Evolutionary conservation across 2,329 filamentous ascomycete genomes (phyloP).

Genomic region (Talaromyces sp.): DNA sequence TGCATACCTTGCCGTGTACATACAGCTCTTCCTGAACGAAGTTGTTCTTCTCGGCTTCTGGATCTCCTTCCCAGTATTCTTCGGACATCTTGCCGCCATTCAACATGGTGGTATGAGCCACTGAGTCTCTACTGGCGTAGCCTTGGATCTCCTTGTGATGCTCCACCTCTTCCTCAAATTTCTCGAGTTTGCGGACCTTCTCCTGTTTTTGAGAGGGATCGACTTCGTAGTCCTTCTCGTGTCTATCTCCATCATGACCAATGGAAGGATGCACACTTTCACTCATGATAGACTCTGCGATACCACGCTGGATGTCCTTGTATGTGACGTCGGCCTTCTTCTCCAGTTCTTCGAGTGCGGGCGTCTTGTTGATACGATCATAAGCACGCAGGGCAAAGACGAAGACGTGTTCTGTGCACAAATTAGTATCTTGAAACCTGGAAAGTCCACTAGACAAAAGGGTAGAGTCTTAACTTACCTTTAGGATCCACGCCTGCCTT

Average conservation of each 20-base stretch:
- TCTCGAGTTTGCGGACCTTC: slow-evolving; percentile 22
- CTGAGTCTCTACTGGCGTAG: slow-evolving; percentile 52
- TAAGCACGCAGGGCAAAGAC: slow-evolving; percentile 93
- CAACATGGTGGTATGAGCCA: slow-evolving; percentile 82
- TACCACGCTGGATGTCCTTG: slow-evolving; percentile 80
- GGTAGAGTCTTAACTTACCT: slow-evolving; percentile 26
- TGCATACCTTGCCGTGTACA: slow-evolving; percentile 83
- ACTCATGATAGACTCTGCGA: slow-evolving; percentile 86
- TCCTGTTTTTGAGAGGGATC: slow-evolving; percentile 41
- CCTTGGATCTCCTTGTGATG: slow-evolving; percentile 23
- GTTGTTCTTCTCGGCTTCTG: slow-evolving; percentile 77
- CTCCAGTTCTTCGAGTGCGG: slow-evolving; percentile 72
- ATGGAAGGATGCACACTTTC: slow-evolving; percentile 63
- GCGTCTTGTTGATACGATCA: slow-evolving; percentile 85
- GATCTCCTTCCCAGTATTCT: slow-evolving; percentile 75
- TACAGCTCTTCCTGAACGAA: slow-evolving; percentile 97
- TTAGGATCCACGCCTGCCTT: slow-evolving; percentile 74
- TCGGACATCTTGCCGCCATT: slow-evolving; percentile 64
- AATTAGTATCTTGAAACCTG: neutral
- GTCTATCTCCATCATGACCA: slow-evolving; percentile 49
- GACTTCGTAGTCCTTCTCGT: slow-evolving; percentile 42
- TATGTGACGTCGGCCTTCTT: slow-evolving; percentile 81
- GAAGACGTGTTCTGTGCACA: slow-evolving; percentile 70
- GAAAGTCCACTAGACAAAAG: neutral
- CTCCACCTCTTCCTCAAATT: slow-evolving; percentile 46